Conservation (phyloP, 345 rosid genomes). For the Eucalyptus polybractea region DNA sequence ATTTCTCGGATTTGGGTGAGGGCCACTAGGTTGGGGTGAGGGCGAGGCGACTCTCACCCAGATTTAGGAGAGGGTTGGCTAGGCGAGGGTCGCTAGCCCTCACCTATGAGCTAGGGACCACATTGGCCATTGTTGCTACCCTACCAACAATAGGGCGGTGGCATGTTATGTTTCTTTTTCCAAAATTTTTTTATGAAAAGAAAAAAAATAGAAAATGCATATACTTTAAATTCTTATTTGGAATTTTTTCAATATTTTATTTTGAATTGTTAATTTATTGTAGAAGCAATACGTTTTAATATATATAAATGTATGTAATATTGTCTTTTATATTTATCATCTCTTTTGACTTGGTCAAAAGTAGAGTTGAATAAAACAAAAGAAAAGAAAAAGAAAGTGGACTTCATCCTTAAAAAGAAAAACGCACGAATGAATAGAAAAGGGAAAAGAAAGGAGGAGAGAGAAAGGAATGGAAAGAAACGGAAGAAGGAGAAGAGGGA, state of each 20-base stretch:
- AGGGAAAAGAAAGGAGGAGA: not conserved
- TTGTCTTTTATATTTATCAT: too few relatives aligned
- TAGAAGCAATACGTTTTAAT: not conserved
- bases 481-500: not conserved
- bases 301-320: not conserved
- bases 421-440: not conserved
- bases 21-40: too few relatives aligned
- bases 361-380: not conserved
- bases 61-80: too few relatives aligned
- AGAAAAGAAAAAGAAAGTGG: not conserved
- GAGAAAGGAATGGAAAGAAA: not conserved
- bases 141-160: rapidly evolving
- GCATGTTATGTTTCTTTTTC: too few relatives aligned
- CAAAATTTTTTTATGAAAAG: rapidly evolving
- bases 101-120: too few relatives aligned
- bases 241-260: not conserved
- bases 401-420: not conserved
- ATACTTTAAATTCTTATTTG: rapidly evolving
- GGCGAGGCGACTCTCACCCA: too few relatives aligned
- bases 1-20: too few relatives aligned
- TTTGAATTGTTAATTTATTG: not conserved
- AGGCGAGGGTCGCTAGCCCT: too few relatives aligned
- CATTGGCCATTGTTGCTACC: too few relatives aligned
- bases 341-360: not conserved
- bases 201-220: too few relatives aligned